Evolutionary conservation across 768 basidiomycete species (phyloP), one percentile per base, ranked within the genome.

Genomic region (Russula earlei): DNA sequence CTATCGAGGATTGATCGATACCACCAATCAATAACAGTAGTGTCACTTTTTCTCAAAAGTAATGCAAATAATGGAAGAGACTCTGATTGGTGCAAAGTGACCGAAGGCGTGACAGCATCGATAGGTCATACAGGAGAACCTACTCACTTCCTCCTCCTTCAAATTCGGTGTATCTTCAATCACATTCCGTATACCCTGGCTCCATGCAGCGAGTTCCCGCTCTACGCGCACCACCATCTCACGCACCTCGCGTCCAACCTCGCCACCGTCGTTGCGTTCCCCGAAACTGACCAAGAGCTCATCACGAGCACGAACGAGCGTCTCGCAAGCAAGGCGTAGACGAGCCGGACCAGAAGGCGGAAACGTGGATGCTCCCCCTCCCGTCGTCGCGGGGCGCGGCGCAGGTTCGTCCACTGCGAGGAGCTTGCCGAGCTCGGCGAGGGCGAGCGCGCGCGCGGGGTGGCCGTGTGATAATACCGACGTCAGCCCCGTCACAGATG

Each of bases 371-470:
- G 62, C 54, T 14, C 54, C 58, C 24, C 37, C 65, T 22, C 40
- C 36, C 25, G 58, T 36, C 11, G 27, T 56, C 19, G 53, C 60
- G 29, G 29, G 10, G 20, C 33, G 65, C 17, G 81, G 78, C 3
- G 69, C 67, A 0, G 82, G 83, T 65, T 91, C 88, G 62, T 91
- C 87, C 0, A 91, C 85, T 0, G 81, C 80, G 6, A 93, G 74
- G 7, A 92, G 70, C 70, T 91, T 93, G 0, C 87, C 91, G 6
- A 90, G 73, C 67, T 94, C 91, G 3, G 84, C 82, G 8, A 85
- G 71, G 4, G 86, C 82, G 22, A 94, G 71, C 0, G 80, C 89
- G 1, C 87, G 77, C 1, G 86, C 77, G 0, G 93, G 91, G 66
- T 95, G 92, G 1, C 86, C 87, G 10, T 72, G 67, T 0, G 72